These are phyloP conservation scores for Mycena metata DNA, from an alignment of 768 basidiomycete genomes.

Conservation along the genomic window DNA sequence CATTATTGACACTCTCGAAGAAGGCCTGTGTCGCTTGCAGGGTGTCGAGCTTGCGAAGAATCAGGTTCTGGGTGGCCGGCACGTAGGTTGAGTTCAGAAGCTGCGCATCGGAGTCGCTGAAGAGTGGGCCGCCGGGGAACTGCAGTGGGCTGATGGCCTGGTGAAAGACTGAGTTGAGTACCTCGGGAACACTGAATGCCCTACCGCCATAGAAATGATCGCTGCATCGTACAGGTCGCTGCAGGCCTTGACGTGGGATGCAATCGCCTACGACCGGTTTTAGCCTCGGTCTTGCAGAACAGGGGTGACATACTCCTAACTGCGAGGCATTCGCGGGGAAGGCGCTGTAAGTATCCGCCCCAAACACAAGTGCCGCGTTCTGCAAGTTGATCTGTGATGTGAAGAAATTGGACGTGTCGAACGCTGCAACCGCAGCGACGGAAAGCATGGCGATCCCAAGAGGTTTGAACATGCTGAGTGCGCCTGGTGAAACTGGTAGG, in stretches of 20 bases:
- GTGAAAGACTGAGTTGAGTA: conserved; percentile 6
- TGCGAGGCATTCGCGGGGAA: conserved; percentile 8
- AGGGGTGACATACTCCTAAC: conserved; percentile 15
- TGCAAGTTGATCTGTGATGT: conserved; percentile 13
- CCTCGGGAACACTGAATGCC: not conserved
- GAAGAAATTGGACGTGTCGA: conserved; percentile 23
- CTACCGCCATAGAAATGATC: conserved; percentile 13
- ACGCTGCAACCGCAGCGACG: conserved; percentile 12
- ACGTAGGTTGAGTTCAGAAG: conserved; percentile 13
- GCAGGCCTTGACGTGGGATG: conserved; percentile 21
- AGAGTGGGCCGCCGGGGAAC: conserved; percentile 11
- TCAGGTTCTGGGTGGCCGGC: conserved; percentile 3
- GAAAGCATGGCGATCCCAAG: conserved; percentile 6
- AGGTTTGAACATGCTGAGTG: conserved; percentile 18
- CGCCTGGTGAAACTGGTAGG: conserved; percentile 2
- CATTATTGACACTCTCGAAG: conserved; percentile 23
- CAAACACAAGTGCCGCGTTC: conserved; percentile 14
- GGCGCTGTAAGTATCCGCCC: conserved; percentile 5
- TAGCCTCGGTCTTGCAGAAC: not conserved
- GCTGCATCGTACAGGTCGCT: conserved; percentile 19
- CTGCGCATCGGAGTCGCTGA: conserved; percentile 20
- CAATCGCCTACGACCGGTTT: conserved; percentile 9
- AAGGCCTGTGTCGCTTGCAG: conserved; percentile 15
- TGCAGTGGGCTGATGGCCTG: conserved; percentile 15
- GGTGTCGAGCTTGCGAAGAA: conserved; percentile 11